Conservation (phyloP, 352 stramenopile species). For the Pelagophyceae sp. region DNA sequence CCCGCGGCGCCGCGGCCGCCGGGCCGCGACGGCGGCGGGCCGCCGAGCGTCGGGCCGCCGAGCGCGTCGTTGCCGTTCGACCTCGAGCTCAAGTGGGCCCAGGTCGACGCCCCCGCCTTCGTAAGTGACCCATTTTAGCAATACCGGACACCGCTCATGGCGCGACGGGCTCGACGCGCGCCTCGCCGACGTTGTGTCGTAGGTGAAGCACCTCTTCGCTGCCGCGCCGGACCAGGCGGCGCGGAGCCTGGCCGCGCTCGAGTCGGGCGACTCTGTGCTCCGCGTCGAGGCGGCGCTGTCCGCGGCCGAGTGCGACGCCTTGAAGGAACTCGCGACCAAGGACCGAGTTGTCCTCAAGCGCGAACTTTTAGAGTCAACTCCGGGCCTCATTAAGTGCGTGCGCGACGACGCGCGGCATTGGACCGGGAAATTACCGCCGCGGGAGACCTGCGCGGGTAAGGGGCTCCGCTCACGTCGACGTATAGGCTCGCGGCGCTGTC, state of each 20-base stretch:
- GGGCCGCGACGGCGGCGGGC: too few species aligned
- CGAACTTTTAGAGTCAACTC: neutral
- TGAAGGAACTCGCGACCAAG: neutral
- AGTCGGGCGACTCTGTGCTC: constrained; percentile 5
- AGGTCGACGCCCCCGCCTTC: neutral
- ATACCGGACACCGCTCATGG: too few species aligned
- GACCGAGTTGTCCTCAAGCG: neutral
- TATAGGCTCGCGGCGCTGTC: neutral
- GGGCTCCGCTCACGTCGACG: too few species aligned
- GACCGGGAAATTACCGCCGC: too few species aligned
- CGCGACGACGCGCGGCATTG: too few species aligned
- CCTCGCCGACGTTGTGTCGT: too few species aligned
- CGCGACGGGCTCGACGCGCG: too few species aligned
- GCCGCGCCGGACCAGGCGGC: constrained; percentile 2
- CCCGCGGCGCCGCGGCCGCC: too few species aligned
- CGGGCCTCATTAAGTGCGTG: too few species aligned
- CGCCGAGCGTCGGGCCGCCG: too few species aligned
- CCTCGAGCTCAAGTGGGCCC: neutral
- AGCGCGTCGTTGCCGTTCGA: neutral
- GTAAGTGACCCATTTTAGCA: neutral
- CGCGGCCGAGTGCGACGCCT: neutral
- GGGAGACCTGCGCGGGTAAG: too few species aligned
- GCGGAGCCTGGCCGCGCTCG: constrained; percentile 9
- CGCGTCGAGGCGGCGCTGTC: neutral
- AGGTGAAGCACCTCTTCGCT: neutral